Conservation (phyloP, 257 asterid species). For the Oldenlandia corymbosa region DNA sequence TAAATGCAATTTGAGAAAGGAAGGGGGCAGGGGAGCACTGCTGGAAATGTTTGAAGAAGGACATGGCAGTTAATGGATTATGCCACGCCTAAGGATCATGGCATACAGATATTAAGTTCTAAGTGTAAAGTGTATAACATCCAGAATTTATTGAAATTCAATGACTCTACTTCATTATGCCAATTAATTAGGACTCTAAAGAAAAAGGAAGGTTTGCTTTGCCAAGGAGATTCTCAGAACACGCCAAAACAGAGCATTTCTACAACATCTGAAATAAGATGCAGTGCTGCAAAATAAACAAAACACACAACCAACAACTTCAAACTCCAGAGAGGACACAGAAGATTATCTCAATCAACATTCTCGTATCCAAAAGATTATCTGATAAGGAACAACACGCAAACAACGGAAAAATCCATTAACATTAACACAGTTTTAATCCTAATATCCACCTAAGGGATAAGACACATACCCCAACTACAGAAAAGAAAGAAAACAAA, state of each 20-base stretch:
- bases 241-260: background rate
- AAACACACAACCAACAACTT: background rate
- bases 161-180: background rate
- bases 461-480: background rate
- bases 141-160: background rate
- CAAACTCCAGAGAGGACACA: background rate
- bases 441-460: background rate
- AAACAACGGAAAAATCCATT: no score
- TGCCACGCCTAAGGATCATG: background rate
- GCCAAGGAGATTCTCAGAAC: background rate
- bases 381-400: no score
- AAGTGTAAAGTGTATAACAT: background rate
- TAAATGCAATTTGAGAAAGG: background rate
- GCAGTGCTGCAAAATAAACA: background rate
- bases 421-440: no score
- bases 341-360: no score
- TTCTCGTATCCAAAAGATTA: no score
- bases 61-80: background rate
- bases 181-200: no score
- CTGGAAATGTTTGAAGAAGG: background rate
- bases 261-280: background rate
- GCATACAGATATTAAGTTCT: background rate
- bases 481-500: no score
- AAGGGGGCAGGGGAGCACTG: background rate
- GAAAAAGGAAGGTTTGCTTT: background rate